Base-by-base conservation (phyloP, 768 basidiomycete species). In the Suillus clintonianus region DNA sequence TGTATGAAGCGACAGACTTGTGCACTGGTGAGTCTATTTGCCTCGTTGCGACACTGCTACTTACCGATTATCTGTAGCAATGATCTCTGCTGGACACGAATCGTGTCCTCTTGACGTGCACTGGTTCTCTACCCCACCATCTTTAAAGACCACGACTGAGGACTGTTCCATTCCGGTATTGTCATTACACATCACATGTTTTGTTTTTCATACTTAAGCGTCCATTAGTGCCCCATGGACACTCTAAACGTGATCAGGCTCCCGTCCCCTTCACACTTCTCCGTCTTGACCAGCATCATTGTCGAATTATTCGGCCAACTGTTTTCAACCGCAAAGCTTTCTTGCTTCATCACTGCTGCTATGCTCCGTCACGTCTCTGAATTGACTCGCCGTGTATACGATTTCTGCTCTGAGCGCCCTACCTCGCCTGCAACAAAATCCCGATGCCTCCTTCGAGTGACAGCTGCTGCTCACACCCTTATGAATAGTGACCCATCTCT, bases 281-380 rank as follows among this genome's bases (percentile, higher is more conserved):
- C 83, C 5, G 71, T 80, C 4, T 81, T 89, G 62, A 74, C 86
- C 53, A 78, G 79, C 39, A 73, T 83, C 39, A 69, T 86, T 27
- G 69, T 84, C 22, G 80, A 85, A 42, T 70, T 85, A 15, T 67
- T 85, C 27, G 73, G 79, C 36, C 78, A 76, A 57, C 71, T 81
- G 2, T 62, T 88, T 53, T 75, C 72, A 47, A 80, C 81, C 4
- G 69, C 81, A 1, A 71, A 83, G 14, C 77, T 79, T 48, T 81
- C 78, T 14, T 80, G 82, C 39, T 83, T 82, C 76, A 84, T 86
- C 57, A 76, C 87, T 10, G 69, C 73, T 17, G 85, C 89, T 67
- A 67, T 86, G 48, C 67, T 79, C 53, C 82, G 81, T 39, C 77
- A 74, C 37, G 72, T 80, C 13, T 74, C 79, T 15, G 80, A 81